Evolutionary conservation across 2,329 filamentous ascomycete species (phyloP).

Genomic region (Fragosphaeria purpurea): DNA sequence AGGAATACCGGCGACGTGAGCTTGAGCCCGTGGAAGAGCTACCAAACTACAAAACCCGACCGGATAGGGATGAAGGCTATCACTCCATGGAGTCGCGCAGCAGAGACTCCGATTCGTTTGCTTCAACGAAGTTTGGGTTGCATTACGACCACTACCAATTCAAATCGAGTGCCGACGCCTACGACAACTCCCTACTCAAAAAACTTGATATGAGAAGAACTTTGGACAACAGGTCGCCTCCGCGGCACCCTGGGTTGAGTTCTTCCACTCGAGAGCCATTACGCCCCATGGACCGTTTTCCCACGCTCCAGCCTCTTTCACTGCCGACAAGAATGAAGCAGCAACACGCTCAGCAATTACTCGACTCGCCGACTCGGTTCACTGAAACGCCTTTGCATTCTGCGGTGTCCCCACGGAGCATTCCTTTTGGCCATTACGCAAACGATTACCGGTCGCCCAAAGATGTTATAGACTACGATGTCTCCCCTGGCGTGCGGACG

Average conservation of each 20-base stretch:
- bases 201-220: conserved; percentile 41
- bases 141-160: conserved; percentile 41
- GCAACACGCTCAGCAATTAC: conserved; percentile 22
- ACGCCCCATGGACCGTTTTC: conserved; percentile 21
- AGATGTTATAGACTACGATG: conserved; percentile 35
- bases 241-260: conserved; percentile 31
- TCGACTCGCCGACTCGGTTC: conserved; percentile 35
- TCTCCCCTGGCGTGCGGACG: conserved; percentile 34
- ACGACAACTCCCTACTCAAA: conserved; percentile 42
- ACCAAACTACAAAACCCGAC: conserved; percentile 15
- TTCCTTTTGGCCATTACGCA: conserved; percentile 28
- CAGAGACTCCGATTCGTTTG: conserved; percentile 9
- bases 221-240: conserved; percentile 34
- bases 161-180: conserved; percentile 33
- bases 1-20: conserved; percentile 11
- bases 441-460: conserved; percentile 32
- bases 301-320: conserved; percentile 34
- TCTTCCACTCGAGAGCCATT: conserved; percentile 25
- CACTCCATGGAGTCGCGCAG: conserved; percentile 12
- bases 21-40: conserved; percentile 9
- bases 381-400: conserved; percentile 38
- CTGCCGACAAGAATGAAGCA: conserved; percentile 34
- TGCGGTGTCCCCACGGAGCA: conserved; percentile 35
- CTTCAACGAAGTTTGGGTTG: conserved; percentile 34
- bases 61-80: conserved; percentile 16